These are phyloP conservation scores for Cytospora piceae DNA, from an alignment of 2,329 filamentous ascomycete species.

Conservation along the genomic window DNA sequence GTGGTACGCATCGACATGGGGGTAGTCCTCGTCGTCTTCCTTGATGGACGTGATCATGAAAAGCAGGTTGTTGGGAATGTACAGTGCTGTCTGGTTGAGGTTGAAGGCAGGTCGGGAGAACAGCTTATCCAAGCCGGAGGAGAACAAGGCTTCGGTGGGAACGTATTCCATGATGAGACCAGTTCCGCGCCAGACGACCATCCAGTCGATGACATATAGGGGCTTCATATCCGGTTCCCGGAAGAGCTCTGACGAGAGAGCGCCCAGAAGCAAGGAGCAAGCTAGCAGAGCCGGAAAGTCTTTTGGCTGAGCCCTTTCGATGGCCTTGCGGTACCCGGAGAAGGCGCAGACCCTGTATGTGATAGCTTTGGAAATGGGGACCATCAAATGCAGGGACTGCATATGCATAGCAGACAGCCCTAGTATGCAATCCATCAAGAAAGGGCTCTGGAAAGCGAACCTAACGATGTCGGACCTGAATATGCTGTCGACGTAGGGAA, in stretches of 20 bases:
- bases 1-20: constrained; percentile 47
- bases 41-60: constrained; percentile 53
- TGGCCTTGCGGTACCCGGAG: constrained; percentile 55
- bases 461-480: constrained; percentile 53
- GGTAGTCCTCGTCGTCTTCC: constrained; percentile 47
- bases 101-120: constrained; percentile 56
- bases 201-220: constrained; percentile 60
- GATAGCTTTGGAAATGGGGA: constrained; percentile 45
- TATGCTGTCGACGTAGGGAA: constrained; percentile 45
- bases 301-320: constrained; percentile 49
- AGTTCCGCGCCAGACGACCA: constrained; percentile 59
- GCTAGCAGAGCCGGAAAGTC: constrained; percentile 56
- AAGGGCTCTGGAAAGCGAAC: constrained; percentile 55
- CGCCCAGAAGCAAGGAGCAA: constrained; percentile 56
- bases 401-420: constrained; percentile 56
- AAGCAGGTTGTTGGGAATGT: constrained; percentile 53
- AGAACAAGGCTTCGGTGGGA: constrained; percentile 37
- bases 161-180: constrained; percentile 52
- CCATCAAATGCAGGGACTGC: constrained; percentile 44
- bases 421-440: constrained; percentile 60
- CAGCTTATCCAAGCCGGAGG: constrained; percentile 50
- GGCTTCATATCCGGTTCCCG: constrained; percentile 49
- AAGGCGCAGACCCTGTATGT: constrained; percentile 55
- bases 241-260: constrained; percentile 55
- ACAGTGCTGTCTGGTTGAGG: constrained; percentile 44